Evolutionary conservation across 1,284 basidiomycete species (phyloP).

Genomic region (Ceratobasidium sp.): DNA sequence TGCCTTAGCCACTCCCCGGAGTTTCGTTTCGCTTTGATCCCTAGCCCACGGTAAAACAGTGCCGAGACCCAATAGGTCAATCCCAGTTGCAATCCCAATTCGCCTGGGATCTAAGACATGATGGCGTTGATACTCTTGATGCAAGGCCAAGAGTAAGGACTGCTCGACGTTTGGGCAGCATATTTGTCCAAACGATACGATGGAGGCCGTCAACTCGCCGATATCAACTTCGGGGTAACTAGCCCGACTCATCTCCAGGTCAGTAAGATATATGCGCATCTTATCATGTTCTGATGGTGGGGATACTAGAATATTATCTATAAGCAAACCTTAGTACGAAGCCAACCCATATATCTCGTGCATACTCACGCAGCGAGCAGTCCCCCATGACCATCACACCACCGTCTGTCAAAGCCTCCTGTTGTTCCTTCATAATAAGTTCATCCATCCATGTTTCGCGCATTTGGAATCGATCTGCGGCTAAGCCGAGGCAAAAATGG

Average conservation of each 20-base stretch:
- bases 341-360: constrained; percentile 76
- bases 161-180: not conserved
- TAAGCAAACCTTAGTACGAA: constrained; percentile 52
- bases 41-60: constrained; percentile 8
- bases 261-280: not conserved
- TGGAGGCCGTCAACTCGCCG: not conserved
- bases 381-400: constrained; percentile 26
- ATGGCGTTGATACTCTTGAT: constrained; percentile 6
- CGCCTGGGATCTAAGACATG: not conserved
- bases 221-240: constrained; percentile 6
- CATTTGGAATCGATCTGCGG: constrained; percentile 77
- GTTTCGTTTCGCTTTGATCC: not conserved
- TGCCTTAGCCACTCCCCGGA: not conserved
- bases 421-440: constrained; percentile 52
- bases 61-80: constrained; percentile 3
- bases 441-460: constrained; percentile 63
- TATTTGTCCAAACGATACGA: not conserved
- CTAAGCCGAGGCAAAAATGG: too few relatives aligned
- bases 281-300: not conserved
- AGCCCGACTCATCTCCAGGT: constrained; percentile 13
- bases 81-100: not conserved
- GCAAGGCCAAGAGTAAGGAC: not conserved
- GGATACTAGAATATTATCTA: constrained; percentile 13
- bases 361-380: constrained; percentile 48
- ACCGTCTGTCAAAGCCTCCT: constrained; percentile 50